Percentiles rank a stretch among this genome's conserved stretches.
Conservation (phyloP, 345 rosid genomes). For the Eucalyptus fibrosa region DNA sequence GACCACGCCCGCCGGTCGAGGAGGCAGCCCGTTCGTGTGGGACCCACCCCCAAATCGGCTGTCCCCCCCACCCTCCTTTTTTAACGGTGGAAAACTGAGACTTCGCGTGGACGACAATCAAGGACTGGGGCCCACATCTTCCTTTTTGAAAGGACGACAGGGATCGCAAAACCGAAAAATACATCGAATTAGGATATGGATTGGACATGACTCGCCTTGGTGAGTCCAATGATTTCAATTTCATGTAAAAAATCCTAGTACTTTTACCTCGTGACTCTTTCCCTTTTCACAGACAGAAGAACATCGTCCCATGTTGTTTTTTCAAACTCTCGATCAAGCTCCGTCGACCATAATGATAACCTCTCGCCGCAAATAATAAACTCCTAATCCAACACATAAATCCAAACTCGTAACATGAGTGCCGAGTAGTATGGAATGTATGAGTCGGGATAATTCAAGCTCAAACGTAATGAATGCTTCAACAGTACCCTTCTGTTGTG, state of each 20-base stretch:
- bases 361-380: too few species aligned
- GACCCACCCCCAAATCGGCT: not conserved
- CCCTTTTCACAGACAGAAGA: not conserved
- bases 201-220: not conserved
- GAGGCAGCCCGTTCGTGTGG: not conserved
- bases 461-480: not conserved
- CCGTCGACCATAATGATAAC: not conserved
- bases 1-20: not conserved
- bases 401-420: not conserved
- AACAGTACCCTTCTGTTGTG: not conserved
- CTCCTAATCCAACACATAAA: not conserved
- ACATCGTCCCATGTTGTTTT: not conserved
- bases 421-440: not conserved
- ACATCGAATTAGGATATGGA: not conserved
- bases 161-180: not conserved
- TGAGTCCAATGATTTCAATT: not conserved
- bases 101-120: not conserved
- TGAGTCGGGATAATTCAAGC: too few species aligned
- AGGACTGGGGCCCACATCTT: not conserved
- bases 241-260: not conserved
- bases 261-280: not conserved
- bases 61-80: not conserved
- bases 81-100: not conserved
- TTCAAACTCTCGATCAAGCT: not conserved
- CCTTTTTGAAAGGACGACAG: not conserved